Conservation (phyloP, 73 alveolate genomes). For the Paramecium biaurelia region DNA sequence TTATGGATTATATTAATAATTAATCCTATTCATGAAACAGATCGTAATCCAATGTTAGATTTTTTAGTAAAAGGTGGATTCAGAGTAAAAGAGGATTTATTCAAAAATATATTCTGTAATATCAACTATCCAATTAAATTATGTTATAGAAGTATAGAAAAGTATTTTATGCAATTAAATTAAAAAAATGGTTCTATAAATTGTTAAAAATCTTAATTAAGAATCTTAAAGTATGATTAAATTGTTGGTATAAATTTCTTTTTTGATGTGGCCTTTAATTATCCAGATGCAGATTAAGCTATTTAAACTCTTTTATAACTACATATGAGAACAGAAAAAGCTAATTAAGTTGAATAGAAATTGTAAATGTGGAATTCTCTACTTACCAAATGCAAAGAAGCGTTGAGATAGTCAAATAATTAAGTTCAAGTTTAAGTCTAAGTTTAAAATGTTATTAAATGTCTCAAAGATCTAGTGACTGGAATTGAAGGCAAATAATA, state of each 20-base stretch:
- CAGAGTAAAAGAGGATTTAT: constrained; percentile 20
- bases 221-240: neutral
- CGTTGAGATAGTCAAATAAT: neutral
- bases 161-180: neutral
- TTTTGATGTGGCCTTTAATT: constrained; percentile 1
- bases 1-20: neutral
- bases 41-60: neutral
- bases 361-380: constrained; percentile 13
- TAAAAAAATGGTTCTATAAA: neutral
- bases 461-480: constrained; percentile 11
- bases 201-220: neutral
- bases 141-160: constrained; percentile 16
- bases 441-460: neutral
- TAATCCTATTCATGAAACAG: constrained; percentile 10
- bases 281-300: neutral
- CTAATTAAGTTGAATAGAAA: neutral
- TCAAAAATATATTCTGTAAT: neutral
- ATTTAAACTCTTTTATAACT: neutral
- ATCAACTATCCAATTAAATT: constrained; percentile 8
- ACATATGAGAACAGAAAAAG: constrained; percentile 42
- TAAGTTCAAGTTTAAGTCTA: neutral
- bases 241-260: constrained; percentile 24
- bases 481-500: constrained; percentile 37
- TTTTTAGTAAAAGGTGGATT: neutral
- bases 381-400: neutral